Evolutionary conservation across 345 rosid species (phyloP).

Genomic region (Psidium friedrichsthalianum): DNA sequence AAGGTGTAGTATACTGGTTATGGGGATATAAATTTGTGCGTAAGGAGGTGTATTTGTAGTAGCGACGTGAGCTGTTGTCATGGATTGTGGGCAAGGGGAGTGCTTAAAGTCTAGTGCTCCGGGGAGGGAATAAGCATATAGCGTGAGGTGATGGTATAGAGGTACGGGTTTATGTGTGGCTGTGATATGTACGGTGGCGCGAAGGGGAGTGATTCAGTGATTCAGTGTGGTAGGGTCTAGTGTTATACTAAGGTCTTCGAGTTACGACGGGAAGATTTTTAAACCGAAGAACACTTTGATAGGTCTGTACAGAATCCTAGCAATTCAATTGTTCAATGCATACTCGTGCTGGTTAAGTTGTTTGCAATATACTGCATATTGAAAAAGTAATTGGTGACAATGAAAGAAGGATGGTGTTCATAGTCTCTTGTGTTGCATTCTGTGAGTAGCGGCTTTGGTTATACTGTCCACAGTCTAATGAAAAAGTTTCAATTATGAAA

Average conservation of each 20-base stretch:
- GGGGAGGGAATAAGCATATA: too few relatives aligned
- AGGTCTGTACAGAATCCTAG: constrained; percentile 28
- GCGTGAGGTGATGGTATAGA: too few relatives aligned
- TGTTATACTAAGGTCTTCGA: too few relatives aligned
- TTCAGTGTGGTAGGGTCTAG: constrained; percentile 96
- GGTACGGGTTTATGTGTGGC: too few relatives aligned
- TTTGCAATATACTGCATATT: not conserved
- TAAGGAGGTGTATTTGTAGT: too few relatives aligned
- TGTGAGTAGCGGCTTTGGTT: not conserved
- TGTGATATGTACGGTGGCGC: too few relatives aligned
- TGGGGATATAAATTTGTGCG: too few relatives aligned
- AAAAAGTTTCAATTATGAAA: not conserved
- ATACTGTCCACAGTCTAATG: not conserved
- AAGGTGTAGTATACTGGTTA: too few relatives aligned
- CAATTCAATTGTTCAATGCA: not conserved
- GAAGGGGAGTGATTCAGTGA: constrained; percentile 93
- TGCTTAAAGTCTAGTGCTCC: too few relatives aligned
- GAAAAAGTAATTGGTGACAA: not conserved
- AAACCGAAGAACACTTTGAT: constrained; percentile 83
- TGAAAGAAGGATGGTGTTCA: not conserved
- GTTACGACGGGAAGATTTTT: constrained; percentile 55
- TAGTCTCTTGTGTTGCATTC: not conserved
- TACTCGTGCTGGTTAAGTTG: not conserved
- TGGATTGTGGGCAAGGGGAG: too few relatives aligned
- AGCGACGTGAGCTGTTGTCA: too few relatives aligned